Conservation (phyloP, 495 filamentous ascomycete species). For the Penicillium steckii region DNA sequence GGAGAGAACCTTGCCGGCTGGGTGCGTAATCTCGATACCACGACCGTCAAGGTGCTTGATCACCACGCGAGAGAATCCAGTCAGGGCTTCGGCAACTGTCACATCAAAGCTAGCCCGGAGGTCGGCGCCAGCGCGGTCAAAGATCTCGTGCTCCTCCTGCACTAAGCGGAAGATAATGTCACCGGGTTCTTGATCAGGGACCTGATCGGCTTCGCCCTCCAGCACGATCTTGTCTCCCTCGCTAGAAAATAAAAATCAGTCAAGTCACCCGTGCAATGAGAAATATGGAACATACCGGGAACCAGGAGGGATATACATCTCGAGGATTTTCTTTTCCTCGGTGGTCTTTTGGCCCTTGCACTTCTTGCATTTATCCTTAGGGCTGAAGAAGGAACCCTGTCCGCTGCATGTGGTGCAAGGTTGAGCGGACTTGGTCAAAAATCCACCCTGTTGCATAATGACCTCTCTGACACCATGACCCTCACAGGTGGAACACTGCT, state of each 20-base stretch:
- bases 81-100: constrained; percentile 79
- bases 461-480: constrained; percentile 72
- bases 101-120: constrained; percentile 76
- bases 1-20: constrained; percentile 68
- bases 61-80: constrained; percentile 87
- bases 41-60: constrained; percentile 91
- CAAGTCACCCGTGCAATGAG: too few relatives aligned
- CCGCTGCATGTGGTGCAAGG: constrained; percentile 78
- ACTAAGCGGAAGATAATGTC: constrained; percentile 87
- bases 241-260: constrained; percentile 25
- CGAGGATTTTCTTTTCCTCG: constrained; percentile 85
- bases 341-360: constrained; percentile 87
- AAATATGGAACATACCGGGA: constrained; percentile 50
- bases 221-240: constrained; percentile 88
- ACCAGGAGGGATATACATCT: constrained; percentile 93
- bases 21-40: constrained; percentile 77
- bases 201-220: constrained; percentile 92
- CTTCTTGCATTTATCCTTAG: constrained; percentile 97
- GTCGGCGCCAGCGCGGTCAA: constrained; percentile 79
- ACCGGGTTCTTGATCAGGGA: constrained; percentile 85
- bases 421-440: constrained; percentile 73
- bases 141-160: constrained; percentile 77
- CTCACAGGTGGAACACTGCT: constrained; percentile 78
- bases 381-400: constrained; percentile 78
- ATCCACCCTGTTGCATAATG: constrained; percentile 73